phyloP scores from a whole-genome alignment of 352 stramenopile species.

The Phytopythium litorale region DNA sequence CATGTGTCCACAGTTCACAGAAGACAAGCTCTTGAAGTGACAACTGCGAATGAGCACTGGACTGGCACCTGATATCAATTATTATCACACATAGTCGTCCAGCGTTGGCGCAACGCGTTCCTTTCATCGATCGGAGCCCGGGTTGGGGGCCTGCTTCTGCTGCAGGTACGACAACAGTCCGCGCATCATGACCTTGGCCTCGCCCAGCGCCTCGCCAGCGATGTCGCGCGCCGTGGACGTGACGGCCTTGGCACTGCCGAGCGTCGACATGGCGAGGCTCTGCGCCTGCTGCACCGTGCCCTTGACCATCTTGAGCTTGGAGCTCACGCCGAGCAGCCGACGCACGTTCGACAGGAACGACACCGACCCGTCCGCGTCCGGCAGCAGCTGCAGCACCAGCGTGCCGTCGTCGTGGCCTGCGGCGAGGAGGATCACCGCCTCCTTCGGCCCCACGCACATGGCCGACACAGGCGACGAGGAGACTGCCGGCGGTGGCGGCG shows the following conservation, averaged over 20 bases:
- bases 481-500: constrained; percentile 7
- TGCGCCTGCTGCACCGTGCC: constrained; percentile 87
- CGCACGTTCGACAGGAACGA: constrained; percentile 73
- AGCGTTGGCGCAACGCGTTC: no score
- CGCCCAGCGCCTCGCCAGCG: constrained; percentile 73
- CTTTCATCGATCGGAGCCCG: no score
- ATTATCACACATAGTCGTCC: no score
- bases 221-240: constrained; percentile 83
- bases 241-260: constrained; percentile 80
- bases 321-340: constrained; percentile 69
- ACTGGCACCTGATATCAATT: no score
- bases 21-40: no score
- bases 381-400: constrained; percentile 72
- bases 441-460: constrained; percentile 60
- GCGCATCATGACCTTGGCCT: constrained; percentile 81
- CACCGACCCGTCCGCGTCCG: constrained; percentile 72
- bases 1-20: no score
- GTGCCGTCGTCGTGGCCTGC: constrained; percentile 70
- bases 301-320: constrained; percentile 85
- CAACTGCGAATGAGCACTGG: no score
- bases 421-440: constrained; percentile 72
- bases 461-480: constrained; percentile 46
- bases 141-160: constrained; percentile 13
- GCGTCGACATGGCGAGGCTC: constrained; percentile 73
- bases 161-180: constrained; percentile 71